Conservation (phyloP, 225 moss, liverwort and hornwort genomes). For the Ulota crispa region DNA sequence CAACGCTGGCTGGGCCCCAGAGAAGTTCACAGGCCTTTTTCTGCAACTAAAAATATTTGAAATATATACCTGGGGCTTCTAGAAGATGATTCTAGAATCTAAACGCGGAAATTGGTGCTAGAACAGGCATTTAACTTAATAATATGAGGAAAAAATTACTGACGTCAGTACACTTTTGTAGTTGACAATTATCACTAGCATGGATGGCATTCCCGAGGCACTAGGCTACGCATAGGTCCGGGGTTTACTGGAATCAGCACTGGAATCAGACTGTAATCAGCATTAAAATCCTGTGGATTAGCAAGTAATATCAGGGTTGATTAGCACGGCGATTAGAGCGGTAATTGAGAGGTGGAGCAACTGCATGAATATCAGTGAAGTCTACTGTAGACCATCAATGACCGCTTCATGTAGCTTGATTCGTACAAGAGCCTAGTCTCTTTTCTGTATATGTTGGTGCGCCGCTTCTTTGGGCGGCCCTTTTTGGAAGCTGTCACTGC, state of each 20-base stretch:
- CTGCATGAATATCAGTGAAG: background rate
- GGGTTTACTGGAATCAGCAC: background rate
- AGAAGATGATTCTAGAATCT: background rate
- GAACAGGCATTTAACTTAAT: background rate
- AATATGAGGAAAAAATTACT: background rate
- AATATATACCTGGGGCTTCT: background rate
- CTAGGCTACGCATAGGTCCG: background rate
- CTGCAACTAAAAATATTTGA: background rate
- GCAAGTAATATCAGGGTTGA: background rate
- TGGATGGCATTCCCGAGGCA: slow-evolving; percentile 17
- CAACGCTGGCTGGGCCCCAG: background rate
- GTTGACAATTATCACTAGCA: background rate
- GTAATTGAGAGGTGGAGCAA: background rate
- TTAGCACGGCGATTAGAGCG: background rate
- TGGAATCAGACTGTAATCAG: background rate
- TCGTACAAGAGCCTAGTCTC: background rate
- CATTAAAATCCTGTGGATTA: background rate
- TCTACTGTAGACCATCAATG: background rate
- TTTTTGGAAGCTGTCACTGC: slow-evolving; percentile 14
- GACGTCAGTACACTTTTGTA: background rate
- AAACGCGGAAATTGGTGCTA: background rate
- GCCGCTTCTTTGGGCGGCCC: background rate
- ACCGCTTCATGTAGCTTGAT: background rate
- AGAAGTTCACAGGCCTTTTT: background rate
- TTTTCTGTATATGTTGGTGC: background rate